A percentile compares a stretch with the other conserved stretches of the same genome.
Conservation (phyloP, 139 green algal species). For the Bryopsis sp. region DNA sequence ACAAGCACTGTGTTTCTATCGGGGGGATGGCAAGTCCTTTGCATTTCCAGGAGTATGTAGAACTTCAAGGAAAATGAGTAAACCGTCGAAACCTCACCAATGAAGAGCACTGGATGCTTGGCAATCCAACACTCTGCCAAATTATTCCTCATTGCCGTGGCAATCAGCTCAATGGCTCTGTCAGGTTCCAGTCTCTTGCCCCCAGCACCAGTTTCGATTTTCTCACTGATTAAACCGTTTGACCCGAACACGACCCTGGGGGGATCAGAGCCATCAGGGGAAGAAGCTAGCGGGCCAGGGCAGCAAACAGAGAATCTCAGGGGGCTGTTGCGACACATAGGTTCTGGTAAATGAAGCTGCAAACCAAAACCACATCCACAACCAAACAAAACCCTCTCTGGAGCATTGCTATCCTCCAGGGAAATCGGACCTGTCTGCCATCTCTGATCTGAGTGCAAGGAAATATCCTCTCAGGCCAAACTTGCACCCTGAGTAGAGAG, state of each 20-base stretch:
- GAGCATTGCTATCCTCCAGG: background rate
- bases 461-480: slow-evolving; percentile 68
- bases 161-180: slow-evolving; percentile 44
- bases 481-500: slow-evolving; percentile 61
- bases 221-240: slow-evolving; percentile 30
- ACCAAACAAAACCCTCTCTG: background rate
- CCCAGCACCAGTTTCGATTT: background rate
- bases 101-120: slow-evolving; percentile 59
- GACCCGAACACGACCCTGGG: slow-evolving; percentile 53
- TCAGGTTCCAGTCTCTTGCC: background rate
- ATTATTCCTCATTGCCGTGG: slow-evolving; percentile 45
- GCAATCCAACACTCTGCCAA: slow-evolving; percentile 72
- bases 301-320: slow-evolving; percentile 66
- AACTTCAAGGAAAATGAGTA: too few relatives aligned
- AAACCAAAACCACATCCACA: background rate
- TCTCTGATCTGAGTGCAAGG: slow-evolving; percentile 49
- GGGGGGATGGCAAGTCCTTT: too few relatives aligned
- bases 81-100: slow-evolving; percentile 37
- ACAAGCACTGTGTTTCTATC: too few relatives aligned
- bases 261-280: slow-evolving; percentile 7
- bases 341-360: background rate
- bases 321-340: slow-evolving; percentile 25
- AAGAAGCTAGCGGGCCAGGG: slow-evolving; percentile 54
- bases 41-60: too few relatives aligned
- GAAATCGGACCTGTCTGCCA: slow-evolving; percentile 41